Evolutionary conservation across 495 filamentous ascomycete genomes (phyloP).

Genomic region (Cercophora sp.): DNA sequence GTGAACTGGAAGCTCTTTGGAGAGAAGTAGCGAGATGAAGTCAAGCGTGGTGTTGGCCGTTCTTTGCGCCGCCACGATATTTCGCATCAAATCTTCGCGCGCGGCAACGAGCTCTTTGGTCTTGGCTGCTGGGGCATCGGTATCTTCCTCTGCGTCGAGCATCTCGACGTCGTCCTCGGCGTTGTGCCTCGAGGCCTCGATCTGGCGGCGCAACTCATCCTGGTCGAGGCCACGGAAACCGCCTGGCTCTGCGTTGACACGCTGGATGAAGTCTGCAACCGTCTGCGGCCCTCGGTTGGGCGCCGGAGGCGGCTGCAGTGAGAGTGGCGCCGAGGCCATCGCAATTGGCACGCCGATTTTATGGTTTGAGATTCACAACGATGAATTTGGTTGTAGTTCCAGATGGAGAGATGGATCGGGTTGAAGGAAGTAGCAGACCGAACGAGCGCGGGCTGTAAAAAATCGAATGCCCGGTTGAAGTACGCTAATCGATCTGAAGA

Average conservation of each 20-base stretch:
- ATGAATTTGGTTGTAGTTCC: too few relatives aligned
- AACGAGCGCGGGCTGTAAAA: too few relatives aligned
- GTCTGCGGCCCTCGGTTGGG: conserved; percentile 53
- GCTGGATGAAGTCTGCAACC: conserved; percentile 65
- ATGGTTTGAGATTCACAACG: too few relatives aligned
- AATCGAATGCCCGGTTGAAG: too few relatives aligned
- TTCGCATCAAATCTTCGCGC: conserved; percentile 50
- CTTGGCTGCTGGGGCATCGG: conserved; percentile 24
- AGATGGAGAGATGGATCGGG: too few relatives aligned
- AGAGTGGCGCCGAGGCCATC: too few relatives aligned
- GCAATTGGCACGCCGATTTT: too few relatives aligned
- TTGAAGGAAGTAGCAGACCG: too few relatives aligned
- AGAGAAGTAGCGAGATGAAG: conserved; percentile 77
- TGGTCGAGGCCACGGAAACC: conserved; percentile 68
- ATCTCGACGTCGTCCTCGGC: conserved; percentile 25
- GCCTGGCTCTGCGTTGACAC: conserved; percentile 70
- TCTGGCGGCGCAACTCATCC: conserved; percentile 56
- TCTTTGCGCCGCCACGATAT: conserved; percentile 41
- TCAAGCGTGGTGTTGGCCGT: conserved; percentile 49
- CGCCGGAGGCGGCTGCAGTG: conserved; percentile 59
- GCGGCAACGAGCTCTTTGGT: conserved; percentile 40
- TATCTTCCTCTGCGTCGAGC: conserved; percentile 35
- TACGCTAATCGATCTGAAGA: too few relatives aligned
- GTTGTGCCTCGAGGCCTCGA: conserved; percentile 46
- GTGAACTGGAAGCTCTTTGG: conserved; percentile 66